Evolutionary conservation across 1,284 basidiomycete genomes (phyloP), one percentile per base, ranked within the genome.

Genomic region (Cutaneotrichosporon arboriforme): DNA sequence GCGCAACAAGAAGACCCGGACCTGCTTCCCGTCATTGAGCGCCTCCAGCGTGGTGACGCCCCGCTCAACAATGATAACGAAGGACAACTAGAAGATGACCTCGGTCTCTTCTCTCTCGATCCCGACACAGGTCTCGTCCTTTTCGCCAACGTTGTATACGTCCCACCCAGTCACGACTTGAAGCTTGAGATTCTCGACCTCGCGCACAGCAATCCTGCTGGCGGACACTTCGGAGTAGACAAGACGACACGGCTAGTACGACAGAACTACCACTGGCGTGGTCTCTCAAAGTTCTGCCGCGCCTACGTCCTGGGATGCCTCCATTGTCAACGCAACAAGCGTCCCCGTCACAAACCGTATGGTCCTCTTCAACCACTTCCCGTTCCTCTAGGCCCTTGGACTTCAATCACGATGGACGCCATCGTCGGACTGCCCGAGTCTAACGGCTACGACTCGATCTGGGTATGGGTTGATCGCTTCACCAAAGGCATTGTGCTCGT

Each of bases 401-500:
- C 9, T 7, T 26, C 74, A 0, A 67, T 81, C 5, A 74, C 75
- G 0, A 74, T 80, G 72, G 80, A 82, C 55, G 69, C 77, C 45
- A 79, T 82, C 26, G 67, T 69, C 7, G 68, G 73, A 17, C 65
- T 82, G 0, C 80, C 80, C 0, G 5, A 8, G 8, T 74, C 71
- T 0, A n/a, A 65, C 3, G 72, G 74, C 1, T 77, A 51, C 57
- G 64, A 77, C 51, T 52, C 74, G 4, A 74, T 81, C 7, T 49
- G 77, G 0, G 77, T 80, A 0, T 66, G 80, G 0, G 78, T 77
- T 0, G 74, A 78, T 53, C 48, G 73, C 0, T 64, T 79, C 22
- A 77, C 77, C 8, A 80, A 81, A 56, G 66, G 67, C 53, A 70
- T 66, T 0, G 60, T 70, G 17, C 77, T 80, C 54, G 73, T 78